phyloP scores from a whole-genome alignment of 805 yeast genomes.

The Jamesozyma piceae region DNA sequence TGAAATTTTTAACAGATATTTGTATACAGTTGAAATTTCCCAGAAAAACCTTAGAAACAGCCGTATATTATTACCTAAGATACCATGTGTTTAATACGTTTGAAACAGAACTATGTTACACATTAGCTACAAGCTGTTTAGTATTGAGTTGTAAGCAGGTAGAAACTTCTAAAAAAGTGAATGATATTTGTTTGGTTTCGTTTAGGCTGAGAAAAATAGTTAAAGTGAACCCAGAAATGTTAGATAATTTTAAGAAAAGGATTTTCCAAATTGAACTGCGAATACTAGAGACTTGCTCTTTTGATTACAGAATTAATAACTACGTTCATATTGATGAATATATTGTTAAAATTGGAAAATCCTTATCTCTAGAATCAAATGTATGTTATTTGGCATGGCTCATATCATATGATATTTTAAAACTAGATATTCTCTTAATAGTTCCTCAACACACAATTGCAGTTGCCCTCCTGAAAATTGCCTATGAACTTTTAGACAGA shows the following conservation, averaged over 20 bases:
- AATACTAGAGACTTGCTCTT: conserved; percentile 65
- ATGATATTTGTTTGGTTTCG: conserved; percentile 43
- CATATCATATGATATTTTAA: conserved; percentile 62
- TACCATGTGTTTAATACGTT: conserved; percentile 58
- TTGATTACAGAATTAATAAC: conserved; percentile 62
- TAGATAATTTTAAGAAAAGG: conserved; percentile 49
- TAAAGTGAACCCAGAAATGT: conserved; percentile 23
- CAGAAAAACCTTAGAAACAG: conserved; percentile 53
- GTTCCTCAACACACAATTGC: conserved; percentile 73
- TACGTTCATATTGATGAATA: conserved; percentile 49
- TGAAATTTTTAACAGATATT: conserved; percentile 45
- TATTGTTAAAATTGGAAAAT: conserved; percentile 52
- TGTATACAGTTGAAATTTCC: conserved; percentile 56
- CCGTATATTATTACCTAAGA: conserved; percentile 66
- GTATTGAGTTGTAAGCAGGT: conserved; percentile 69
- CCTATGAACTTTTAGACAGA: conserved; percentile 38
- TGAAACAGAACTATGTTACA: conserved; percentile 43
- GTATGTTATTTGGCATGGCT: conserved; percentile 57
- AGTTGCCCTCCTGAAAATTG: conserved; percentile 52
- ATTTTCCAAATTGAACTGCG: conserved; percentile 58
- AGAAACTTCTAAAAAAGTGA: conserved; percentile 70
- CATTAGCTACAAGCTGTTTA: conserved; percentile 60
- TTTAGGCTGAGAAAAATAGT: conserved; percentile 27
- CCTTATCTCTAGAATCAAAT: conserved; percentile 37
- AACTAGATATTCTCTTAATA: conserved; percentile 57